Base-by-base conservation (phyloP, 352 stramenopile genomes). In the Phytophthora kernoviae region DNA sequence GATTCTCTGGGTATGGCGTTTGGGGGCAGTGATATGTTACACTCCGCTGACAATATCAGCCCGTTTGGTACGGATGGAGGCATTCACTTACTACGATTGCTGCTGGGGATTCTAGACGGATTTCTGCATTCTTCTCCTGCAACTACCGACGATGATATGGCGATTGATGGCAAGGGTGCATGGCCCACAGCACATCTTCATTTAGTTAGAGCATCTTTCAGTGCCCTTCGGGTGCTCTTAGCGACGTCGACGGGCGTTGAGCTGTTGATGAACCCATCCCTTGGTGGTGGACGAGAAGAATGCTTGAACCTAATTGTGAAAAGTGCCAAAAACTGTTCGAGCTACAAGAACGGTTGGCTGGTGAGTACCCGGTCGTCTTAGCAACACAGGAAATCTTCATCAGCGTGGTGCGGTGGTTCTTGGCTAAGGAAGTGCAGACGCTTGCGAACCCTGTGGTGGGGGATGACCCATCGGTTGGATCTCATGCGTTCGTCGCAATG, bases 311-410 rank as follows among this genome's bases (percentile, higher is more conserved):
- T 87, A 17, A 67, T 91, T 43, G 42, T 88, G 7, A 76, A 78
- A 46, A 82, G 67, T 32, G 60, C 78, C 2, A 81, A 77, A 32
- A 90, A 88, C 43, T 37, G 90, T 88, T 90, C 49, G 82, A 88
- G 18, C 59, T 75, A 15, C 65, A 82, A 42, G 82, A 91, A 52
- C 76, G 78, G n/a, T 39, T 65, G 22, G 41, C 41, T 3, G 82
- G 82, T 11, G 62, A 74, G 21, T 91, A 91, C 18, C 63, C 74
- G 0, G 74, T 78, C 11, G 54, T 90, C 3, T 50, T 86, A 36
- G 70, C 82, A 30, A 77, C 76, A 1, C 65, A 84, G 32, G 71
- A 84, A 17, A 72, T 79, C n/a, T 71, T 84, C 17, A 74, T 86
- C 59, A 81, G 80, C 33, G 46, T 88, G 1, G 68, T 82, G 10